A percentile compares a stretch with the other conserved stretches of the same genome.
These are phyloP conservation scores for Croton setiger DNA, from an alignment of 441 rosid genomes.

Conservation along the genomic window DNA sequence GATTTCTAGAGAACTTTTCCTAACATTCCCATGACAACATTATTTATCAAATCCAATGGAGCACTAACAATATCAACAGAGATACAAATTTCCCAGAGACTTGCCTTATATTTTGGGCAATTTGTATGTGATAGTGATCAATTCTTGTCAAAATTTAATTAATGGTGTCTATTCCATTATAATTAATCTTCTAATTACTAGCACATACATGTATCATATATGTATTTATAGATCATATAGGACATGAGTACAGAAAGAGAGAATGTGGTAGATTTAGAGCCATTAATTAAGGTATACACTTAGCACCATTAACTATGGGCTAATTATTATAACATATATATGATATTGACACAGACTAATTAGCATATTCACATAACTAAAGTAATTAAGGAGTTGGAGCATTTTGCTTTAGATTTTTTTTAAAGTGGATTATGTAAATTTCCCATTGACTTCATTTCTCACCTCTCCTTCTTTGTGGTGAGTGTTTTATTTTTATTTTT, in stretches of 20 bases:
- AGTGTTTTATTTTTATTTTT: constrained; percentile 16
- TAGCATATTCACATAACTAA: constrained; percentile 28
- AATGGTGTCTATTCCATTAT: constrained; percentile 12
- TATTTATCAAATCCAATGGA: constrained; percentile 15
- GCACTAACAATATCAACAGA: constrained; percentile 18
- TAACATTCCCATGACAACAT: background rate
- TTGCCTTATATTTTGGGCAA: constrained; percentile 9
- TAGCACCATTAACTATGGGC: background rate
- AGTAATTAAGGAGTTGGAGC: constrained; percentile 19
- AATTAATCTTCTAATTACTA: background rate
- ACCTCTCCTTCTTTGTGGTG: constrained; percentile 25
- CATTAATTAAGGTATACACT: constrained; percentile 7
- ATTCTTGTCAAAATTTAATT: background rate
- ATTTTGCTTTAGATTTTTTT: constrained; percentile 21
- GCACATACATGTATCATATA: too few species aligned
- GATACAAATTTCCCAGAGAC: constrained; percentile 17
- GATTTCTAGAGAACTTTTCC: background rate
- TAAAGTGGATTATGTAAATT: constrained; percentile 30
- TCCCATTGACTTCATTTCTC: constrained; percentile 38
- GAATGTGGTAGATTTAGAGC: constrained; percentile 2
- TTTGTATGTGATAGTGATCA: constrained; percentile 6
- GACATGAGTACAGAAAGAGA: background rate
- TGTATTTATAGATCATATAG: constrained; percentile 2
- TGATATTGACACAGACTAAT: background rate
- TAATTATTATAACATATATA: constrained; percentile 4